Evolutionary conservation across 2,329 filamentous ascomycete species (phyloP), one percentile per base, ranked within the genome.

Genomic region (Fusarium chaquense): DNA sequence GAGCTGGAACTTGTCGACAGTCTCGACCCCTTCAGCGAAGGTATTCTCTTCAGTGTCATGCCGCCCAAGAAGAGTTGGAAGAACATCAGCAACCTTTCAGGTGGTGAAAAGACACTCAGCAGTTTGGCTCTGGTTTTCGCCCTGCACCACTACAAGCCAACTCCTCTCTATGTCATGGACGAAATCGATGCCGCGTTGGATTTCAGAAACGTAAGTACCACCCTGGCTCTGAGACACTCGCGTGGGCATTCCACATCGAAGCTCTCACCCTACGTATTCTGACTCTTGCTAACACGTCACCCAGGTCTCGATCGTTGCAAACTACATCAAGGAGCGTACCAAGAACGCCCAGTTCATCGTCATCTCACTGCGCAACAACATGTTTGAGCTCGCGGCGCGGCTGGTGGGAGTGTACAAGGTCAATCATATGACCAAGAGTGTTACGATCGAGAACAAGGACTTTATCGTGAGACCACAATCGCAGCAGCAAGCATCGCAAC

Each of bases 21-120:
- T 20, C 84, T 99, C 4, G 97, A 99, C 78, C 96, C 96, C 0
- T 99, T 99, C 84, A 94, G 92, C 9, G 96, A 99, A 81, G 96
- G 96, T 28, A 98, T 99, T 67, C 80, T 98, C 49, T 99, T 99
- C 84, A 95, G 91, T 58, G 97, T 99, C 71, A 99, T 99, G 96
- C 97, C 96, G 52, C 96, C 96, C 15, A 99, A 99, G 88, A 99
- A 99, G 87, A 96, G 92, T 77, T 99, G 97, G 97, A 99, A 98
- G 87, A 99, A 98, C 78, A 99, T 99, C 77, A 91, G 92, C 77
- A 98, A 99, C 79, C 79, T 99, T 73, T 95, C 91, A 33, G 96
- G 96, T 84, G 96, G 96, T 69, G 96, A 99, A 83, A 99, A 99
- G 88, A 99, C 96, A 38, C 83, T 99, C 67, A 96, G 92, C 72